Evolutionary conservation across 352 stramenopile species (phyloP).

Genomic region (Phytophthora aleatoria): DNA sequence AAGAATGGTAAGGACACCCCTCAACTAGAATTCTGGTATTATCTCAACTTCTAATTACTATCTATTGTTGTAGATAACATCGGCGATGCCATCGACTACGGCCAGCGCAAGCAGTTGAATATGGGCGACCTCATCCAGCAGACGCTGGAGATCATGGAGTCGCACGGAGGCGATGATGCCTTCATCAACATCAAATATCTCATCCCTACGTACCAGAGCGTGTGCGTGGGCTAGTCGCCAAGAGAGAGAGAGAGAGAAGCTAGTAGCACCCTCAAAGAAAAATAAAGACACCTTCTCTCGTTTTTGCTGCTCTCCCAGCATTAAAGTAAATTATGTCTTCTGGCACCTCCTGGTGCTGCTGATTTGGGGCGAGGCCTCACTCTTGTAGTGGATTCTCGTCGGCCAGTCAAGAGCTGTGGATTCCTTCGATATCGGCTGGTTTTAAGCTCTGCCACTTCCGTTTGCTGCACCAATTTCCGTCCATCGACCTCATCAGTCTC

Average conservation of each 20-base stretch:
- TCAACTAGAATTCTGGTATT: not conserved
- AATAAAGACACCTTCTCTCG: not conserved
- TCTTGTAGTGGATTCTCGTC: constrained; percentile 6
- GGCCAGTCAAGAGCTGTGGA: constrained; percentile 10
- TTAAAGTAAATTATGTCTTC: constrained; percentile 11
- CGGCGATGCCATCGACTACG: constrained; percentile 96
- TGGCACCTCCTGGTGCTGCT: constrained; percentile 21
- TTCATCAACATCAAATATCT: constrained; percentile 99
- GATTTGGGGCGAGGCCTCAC: constrained; percentile 32
- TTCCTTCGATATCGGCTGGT: constrained; percentile 12
- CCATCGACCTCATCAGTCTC: constrained; percentile 35
- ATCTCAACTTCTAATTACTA: not conserved
- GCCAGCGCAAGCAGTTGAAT: constrained; percentile 94
- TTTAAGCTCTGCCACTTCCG: not conserved
- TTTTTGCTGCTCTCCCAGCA: not conserved
- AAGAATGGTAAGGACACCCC: constrained; percentile 83
- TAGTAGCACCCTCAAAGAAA: not conserved
- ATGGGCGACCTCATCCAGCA: constrained; percentile 97
- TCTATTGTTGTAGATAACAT: constrained; percentile 86
- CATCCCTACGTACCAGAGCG: constrained; percentile 96
- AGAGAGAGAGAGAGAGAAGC: not conserved
- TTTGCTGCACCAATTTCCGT: constrained; percentile 7
- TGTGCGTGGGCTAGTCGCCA: constrained; percentile 67
- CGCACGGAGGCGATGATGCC: constrained; percentile 95
- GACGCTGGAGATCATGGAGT: constrained; percentile 97